phyloP scores from a whole-genome alignment of 2,329 filamentous ascomycete species.

The Ophiostoma angusticollis region DNA sequence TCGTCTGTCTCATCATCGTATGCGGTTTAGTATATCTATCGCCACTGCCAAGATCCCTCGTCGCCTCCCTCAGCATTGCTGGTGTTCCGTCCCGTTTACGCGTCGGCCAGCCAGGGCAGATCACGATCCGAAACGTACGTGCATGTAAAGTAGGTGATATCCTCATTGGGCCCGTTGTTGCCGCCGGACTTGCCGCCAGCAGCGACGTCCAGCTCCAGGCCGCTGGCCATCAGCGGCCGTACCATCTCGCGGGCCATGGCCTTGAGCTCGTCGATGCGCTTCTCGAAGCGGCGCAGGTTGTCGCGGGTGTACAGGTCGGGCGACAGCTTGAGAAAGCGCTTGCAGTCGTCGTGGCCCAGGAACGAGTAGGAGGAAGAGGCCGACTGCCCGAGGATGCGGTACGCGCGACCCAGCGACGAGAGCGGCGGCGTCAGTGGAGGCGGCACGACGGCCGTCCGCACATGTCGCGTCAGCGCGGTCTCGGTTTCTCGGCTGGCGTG shows the following conservation, averaged over 20 bases:
- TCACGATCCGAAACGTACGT: conserved; percentile 35
- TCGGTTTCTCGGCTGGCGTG: conserved; percentile 1
- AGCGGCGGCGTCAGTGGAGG: conserved; percentile 31
- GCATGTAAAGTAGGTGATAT: conserved; percentile 39
- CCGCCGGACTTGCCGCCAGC: conserved; percentile 24
- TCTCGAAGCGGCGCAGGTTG: conserved; percentile 75
- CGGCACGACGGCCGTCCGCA: conserved; percentile 21
- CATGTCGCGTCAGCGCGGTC: conserved; percentile 10
- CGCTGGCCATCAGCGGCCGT: conserved; percentile 73
- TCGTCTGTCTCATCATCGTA: no score
- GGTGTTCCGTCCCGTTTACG: no score
- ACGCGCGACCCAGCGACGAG: conserved; percentile 56
- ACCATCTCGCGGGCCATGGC: conserved; percentile 70
- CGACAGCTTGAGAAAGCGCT: conserved; percentile 73
- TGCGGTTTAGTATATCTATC: no score
- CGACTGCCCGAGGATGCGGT: conserved; percentile 55
- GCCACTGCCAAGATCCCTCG: no score
- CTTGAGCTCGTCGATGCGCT: conserved; percentile 80
- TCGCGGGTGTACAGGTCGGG: conserved; percentile 77
- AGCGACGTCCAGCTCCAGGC: conserved; percentile 64
- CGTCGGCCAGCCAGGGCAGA: conserved; percentile 34
- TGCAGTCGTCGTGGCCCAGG: conserved; percentile 75
- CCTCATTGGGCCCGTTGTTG: conserved; percentile 27
- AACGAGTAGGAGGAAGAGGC: no score
- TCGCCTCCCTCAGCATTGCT: no score